Base-by-base conservation (phyloP, 768 basidiomycete genomes). In the Kwoniella newhampshirensis region DNA sequence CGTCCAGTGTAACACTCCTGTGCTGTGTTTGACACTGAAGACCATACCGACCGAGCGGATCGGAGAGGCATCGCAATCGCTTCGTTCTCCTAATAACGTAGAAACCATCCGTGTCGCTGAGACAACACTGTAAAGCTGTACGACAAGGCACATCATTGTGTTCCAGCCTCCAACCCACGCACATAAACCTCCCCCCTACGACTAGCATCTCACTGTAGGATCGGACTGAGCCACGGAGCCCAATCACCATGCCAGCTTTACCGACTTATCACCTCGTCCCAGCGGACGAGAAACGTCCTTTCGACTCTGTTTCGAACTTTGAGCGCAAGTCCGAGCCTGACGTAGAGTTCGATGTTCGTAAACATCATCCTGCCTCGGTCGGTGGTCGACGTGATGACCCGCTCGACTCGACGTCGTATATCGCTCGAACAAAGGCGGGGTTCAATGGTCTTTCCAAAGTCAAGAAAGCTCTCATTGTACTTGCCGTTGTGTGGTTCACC, bases 381-480 rank as follows among this genome's bases (percentile, higher is more conserved):
- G 56, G 51, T 37, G 17, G 40, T 27, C 54, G 23, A 28, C 21
- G 20, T 28, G 6, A 49, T 18, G 2, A 28, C 21, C 35, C 35
- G 15, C 20, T 35, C 17, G 13, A 46, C 44, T 15, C 20, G 12
- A n/a, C 17, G 30, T 18, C 21, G 28, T 26, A 26, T 6, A 18
- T 8, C 20, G 20, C 46, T 18, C 47, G 45, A 15, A 39, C 49
- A 21, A 51, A 46, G 26, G 35, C 37, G 17, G 20, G 39, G 4
- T 32, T 30, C 12, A 25, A 36, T 23, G 47, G 49, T 7, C 25
- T 51, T 4, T 56, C 59, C n/a, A 61, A 61, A 37, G 26, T 35
- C n/a, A 55, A 61, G 42, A 61, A 56, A 37, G 50, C 54, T 32
- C 44, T 61, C 17, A 18, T 50, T n/a, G 53, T 43, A 15, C 35